Evolutionary conservation across 2,329 filamentous ascomycete species (phyloP), one percentile per base, ranked within the genome.

Genomic region (Ophiosphaerella narmari): DNA sequence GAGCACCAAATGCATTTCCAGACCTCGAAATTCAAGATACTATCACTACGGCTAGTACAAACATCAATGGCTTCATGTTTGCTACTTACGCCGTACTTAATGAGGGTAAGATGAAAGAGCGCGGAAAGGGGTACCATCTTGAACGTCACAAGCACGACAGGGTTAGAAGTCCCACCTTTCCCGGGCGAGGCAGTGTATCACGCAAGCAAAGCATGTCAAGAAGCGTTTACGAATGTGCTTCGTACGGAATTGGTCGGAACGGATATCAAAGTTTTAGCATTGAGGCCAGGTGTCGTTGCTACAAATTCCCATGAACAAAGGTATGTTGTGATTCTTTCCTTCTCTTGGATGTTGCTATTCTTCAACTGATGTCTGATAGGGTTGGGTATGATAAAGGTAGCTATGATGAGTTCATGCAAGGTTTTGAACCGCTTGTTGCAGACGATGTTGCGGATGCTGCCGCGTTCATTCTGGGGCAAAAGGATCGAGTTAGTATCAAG

Each of bases 171-270:
- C 0, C 79, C 78, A 0, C 79, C 78, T 0, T 81, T 81, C 43
- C 66, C 75, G 0, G 78, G 79, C 11, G 79, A 81, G 54, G 74
- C 77, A 0, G 77, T 82, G 7, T 79, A 80, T 46, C 78, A 80
- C 50, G 70, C 77, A 4, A 75, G 67, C 52, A 80, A 80, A 54
- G 77, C 78, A 0, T 70, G 67, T 3, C 77, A 78, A 43, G 78
- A 82, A 46, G 79, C 65, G 0, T 81, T 82, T 52, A 77, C 76
- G 0, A 80, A 82, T 46, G 72, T 73, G 1, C 68, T 82, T 8
- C 66, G 79, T 0, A 79, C 72, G 14, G 81, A 83, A 60, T 59
- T 80, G 7, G 62, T 54, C 18, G 75, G 72, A 3, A 78, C 77
- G 0, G 74, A 79, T 52, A 78, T 81, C 46, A 72, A 75, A n/a